Base-by-base conservation (phyloP, 1,139 yeast genomes). In the Geotrichum histeridarum region DNA sequence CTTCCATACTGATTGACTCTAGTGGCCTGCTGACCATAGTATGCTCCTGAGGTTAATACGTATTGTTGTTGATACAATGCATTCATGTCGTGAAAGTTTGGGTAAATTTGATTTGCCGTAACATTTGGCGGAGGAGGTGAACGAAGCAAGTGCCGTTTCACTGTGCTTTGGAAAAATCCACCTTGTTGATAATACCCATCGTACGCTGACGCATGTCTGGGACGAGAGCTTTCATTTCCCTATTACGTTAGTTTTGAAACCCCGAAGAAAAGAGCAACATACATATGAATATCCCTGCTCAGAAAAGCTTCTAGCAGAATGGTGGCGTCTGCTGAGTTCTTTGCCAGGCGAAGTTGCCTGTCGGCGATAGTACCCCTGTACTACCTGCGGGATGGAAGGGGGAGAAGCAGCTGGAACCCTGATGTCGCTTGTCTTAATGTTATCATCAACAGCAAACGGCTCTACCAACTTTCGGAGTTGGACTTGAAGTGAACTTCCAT, bases 351-450 rank as follows among this genome's bases (percentile, higher is more conserved):
- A 14, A 17, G 38, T 45, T 15, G 53, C 42, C 12, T 42, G 49
- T 11, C 52, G 46, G 9, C 55, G 51, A 32, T 43, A 15, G 31
- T 32, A 39, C 1, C 44, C 44, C 12, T 30, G 55, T 8, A 41
- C 42, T 12, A n/a, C 38, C 22, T 14, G 30, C 8, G 55, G 53
- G 38, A 53, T 49, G 31, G 49, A 30, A 11, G 58, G 56, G 39
- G 58, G 56, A 4, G 58, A 52, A 8, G 58, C 56, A 39, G 55
- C 53, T 15, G 58, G 58, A 31, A 56, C 58, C 17, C 58, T 42
- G 15, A 54, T 54, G 33, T 56, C 58, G 12, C 53, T 50, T 12
- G 48, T 51, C 37, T 53, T 53, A 14, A 53, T 43, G 27, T 54
- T 48, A 37, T 53, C 56, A 17, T 56, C 58, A n/a, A 54, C 58